A percentile compares a stretch with the other conserved stretches of the same genome.
phyloP scores from a whole-genome alignment of 2,329 filamentous ascomycete species.

The Monilinia aucupariae region DNA sequence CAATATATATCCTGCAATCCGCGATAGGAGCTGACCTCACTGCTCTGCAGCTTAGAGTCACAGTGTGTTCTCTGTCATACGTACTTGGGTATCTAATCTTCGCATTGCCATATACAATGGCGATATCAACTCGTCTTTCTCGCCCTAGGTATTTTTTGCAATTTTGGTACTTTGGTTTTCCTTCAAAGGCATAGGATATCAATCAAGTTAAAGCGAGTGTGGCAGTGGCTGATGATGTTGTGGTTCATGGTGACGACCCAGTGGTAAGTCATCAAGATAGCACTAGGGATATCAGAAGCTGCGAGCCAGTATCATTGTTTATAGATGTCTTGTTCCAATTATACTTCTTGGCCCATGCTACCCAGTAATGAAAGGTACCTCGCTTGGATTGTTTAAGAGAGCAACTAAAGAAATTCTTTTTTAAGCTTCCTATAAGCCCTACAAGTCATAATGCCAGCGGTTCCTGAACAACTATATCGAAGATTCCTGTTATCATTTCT shows the following conservation, averaged over 20 bases:
- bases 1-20: neutral
- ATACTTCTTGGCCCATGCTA: neutral
- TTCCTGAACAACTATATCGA: too few species aligned
- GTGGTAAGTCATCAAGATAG: neutral
- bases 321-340: neutral
- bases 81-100: neutral
- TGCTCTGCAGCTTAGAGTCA: neutral
- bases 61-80: neutral
- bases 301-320: neutral
- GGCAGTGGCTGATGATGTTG: neutral
- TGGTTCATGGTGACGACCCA: neutral
- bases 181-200: neutral
- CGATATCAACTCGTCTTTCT: too few species aligned
- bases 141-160: too few species aligned
- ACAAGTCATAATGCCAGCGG: too few species aligned
- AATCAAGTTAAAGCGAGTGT: neutral
- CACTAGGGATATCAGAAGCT: neutral
- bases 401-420: neutral
- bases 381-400: neutral
- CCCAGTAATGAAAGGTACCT: neutral
- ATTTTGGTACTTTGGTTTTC: too few species aligned
- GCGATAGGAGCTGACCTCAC: neutral
- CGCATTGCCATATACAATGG: neutral
- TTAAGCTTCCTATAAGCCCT: too few species aligned
- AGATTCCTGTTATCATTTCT: too few species aligned